Percentiles rank a stretch among this genome's conserved stretches.
Evolutionary conservation across 257 asterid species (phyloP).

Genomic region (Nicotiana tabacum): DNA sequence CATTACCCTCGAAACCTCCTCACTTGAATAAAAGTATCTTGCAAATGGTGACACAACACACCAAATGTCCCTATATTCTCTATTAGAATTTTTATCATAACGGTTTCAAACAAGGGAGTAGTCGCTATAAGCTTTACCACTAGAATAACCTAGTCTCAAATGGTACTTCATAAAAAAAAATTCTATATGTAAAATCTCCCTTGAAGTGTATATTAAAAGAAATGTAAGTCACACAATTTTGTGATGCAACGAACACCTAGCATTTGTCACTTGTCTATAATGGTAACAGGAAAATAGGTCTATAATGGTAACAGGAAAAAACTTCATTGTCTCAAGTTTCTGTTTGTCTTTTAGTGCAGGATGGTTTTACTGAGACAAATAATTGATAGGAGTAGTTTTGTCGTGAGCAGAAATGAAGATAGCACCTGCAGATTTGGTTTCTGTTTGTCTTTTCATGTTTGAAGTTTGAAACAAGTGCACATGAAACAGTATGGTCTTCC

Average conservation of each 20-base stretch:
- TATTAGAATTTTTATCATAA: neutral
- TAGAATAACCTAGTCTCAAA: neutral
- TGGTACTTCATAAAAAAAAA: neutral
- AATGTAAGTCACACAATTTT: neutral
- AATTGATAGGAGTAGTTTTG: neutral
- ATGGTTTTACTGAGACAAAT: neutral
- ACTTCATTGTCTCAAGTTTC: neutral
- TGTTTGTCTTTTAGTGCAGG: neutral
- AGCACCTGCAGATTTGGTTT: neutral
- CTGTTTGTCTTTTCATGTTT: constrained; percentile 2
- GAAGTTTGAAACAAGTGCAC: constrained; percentile 16
- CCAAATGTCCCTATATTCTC: neutral
- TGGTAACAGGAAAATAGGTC: neutral
- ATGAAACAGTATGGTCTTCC: neutral
- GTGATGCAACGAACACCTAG: neutral
- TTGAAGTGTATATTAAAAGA: neutral
- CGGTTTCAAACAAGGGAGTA: neutral
- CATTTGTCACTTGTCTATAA: neutral
- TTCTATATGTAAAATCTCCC: neutral
- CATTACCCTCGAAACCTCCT: neutral
- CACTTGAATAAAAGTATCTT: neutral
- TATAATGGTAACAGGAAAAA: neutral
- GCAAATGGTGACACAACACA: neutral
- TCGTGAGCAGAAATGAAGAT: constrained; percentile 1
- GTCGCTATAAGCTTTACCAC: neutral